These are phyloP conservation scores for Fusarium goolgardi DNA, from an alignment of 2,329 filamentous ascomycete species.

Conservation along the genomic window DNA sequence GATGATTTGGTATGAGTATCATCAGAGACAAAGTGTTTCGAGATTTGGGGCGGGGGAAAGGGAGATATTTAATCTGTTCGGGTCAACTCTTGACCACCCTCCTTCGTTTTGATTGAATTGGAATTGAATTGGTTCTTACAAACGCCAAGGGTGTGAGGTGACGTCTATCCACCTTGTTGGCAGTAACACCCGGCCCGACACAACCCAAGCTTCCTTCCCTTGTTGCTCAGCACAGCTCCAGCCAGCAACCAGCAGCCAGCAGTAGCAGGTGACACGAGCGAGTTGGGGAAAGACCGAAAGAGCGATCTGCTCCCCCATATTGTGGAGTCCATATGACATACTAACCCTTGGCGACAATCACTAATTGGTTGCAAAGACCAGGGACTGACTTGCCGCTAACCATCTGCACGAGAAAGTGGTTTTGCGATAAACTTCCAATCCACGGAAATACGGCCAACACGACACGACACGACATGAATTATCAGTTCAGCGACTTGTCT, in stretches of 20 bases:
- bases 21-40: slow-evolving; percentile 16
- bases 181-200: slow-evolving; percentile 14
- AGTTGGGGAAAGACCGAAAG: slow-evolving; percentile 34
- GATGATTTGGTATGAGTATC: neutral
- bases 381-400: slow-evolving; percentile 22
- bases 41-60: slow-evolving; percentile 19
- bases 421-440: slow-evolving; percentile 1
- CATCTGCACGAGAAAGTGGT: slow-evolving; percentile 6
- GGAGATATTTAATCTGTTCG: slow-evolving; percentile 37
- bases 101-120: slow-evolving; percentile 3
- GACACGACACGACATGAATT: slow-evolving; percentile 18
- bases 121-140: slow-evolving; percentile 1
- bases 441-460: slow-evolving; percentile 30
- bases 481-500: neutral
- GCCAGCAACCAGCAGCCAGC: slow-evolving; percentile 2
- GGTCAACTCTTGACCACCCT: slow-evolving; percentile 1
- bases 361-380: slow-evolving; percentile 6
- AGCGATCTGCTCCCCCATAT: slow-evolving; percentile 29
- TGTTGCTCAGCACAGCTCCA: neutral
- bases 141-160: slow-evolving; percentile 36
- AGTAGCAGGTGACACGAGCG: slow-evolving; percentile 28
- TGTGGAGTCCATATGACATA: slow-evolving; percentile 30
- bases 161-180: slow-evolving; percentile 20
- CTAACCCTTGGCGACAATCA: neutral
- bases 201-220: slow-evolving; percentile 18